Conservation (phyloP, 2,329 filamentous ascomycete genomes). For the Penicillium frequentans region DNA sequence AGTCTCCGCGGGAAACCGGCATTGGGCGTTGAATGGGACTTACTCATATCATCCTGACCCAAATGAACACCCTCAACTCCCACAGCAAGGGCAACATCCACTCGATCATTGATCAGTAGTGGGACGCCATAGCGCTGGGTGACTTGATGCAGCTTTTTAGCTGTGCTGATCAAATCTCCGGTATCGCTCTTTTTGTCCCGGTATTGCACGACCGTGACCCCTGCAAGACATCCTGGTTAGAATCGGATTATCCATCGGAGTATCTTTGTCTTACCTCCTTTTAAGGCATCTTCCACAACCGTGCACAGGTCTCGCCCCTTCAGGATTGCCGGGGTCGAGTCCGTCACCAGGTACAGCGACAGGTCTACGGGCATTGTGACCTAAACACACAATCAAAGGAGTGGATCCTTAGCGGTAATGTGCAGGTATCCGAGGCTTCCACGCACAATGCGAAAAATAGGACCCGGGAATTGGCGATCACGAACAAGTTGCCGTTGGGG, state of each 20-base stretch:
- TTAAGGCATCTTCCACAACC: slow-evolving; percentile 73
- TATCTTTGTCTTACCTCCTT: slow-evolving; percentile 59
- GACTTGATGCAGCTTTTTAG: slow-evolving; percentile 67
- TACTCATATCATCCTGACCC: slow-evolving; percentile 89
- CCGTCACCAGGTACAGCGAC: slow-evolving; percentile 85
- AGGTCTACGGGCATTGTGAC: slow-evolving; percentile 62
- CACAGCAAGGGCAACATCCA: slow-evolving; percentile 83
- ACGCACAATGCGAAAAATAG: slow-evolving; percentile 3
- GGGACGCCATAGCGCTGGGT: slow-evolving; percentile 70
- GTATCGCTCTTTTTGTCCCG: slow-evolving; percentile 84
- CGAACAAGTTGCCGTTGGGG: slow-evolving; percentile 14
- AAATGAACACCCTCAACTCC: slow-evolving; percentile 91
- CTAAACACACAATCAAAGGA: background rate
- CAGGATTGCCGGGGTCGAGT: slow-evolving; percentile 84
- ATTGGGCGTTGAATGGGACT: slow-evolving; percentile 24
- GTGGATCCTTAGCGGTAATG: background rate
- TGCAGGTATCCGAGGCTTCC: background rate
- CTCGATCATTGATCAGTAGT: slow-evolving; percentile 87
- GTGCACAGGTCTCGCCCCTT: slow-evolving; percentile 66
- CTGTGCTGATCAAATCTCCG: slow-evolving; percentile 67
- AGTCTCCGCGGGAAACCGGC: background rate
- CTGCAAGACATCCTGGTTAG: slow-evolving; percentile 30
- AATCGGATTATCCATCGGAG: background rate
- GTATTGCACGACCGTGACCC: slow-evolving; percentile 82
- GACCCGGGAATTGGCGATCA: slow-evolving; percentile 4